Base-by-base conservation (phyloP, 305 asterid species). In the Fraxinus albicans region DNA sequence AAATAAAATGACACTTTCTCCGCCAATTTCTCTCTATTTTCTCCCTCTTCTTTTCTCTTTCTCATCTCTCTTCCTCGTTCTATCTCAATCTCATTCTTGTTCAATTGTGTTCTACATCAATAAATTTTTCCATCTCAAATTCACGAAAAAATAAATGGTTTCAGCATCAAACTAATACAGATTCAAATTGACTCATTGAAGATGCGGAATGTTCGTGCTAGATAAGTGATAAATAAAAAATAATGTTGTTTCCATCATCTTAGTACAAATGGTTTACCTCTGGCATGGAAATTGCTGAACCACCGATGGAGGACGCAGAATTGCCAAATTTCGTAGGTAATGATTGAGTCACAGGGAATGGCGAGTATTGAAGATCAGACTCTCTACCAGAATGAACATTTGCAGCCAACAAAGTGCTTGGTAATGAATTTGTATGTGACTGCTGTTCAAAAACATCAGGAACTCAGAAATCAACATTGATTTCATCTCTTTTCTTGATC, bases 281-380 rank as follows among this genome's bases (percentile, higher is more conserved):
- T 9, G 97, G 83, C 91, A 93, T 85, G 69, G 98, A 88, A 83
- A 90, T 86, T 77, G 91, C 84, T 75, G 95, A 85, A 80, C 82
- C 90, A 60, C 97, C 84, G 6, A 86, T 83, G 19, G 94, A 89
- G 67, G 98, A 90, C 47, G 79, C 92, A 27, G 93, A 58, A 85
- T 82, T 90, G 55, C 92, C 96, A 88, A 90, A 93, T 85, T 92
- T 90, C 19, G 94, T 42, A 72, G 94, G 85, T 89, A 86, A 79
- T 35, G 97, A 86, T 88, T 91, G 97, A 29, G 89, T 79, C 42
- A 86, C 80, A 38, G 94, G 86, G 85, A 90, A 93, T 25, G 84
- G 97, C 3, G 94, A 92, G 88, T 91, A 95, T 73, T 89, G 91
- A 77, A 91, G 89, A 86, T 94, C 97, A 81, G 94, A 81, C 82